Conservation (phyloP, 345 rosid genomes). For the Heritiera fomes region DNA sequence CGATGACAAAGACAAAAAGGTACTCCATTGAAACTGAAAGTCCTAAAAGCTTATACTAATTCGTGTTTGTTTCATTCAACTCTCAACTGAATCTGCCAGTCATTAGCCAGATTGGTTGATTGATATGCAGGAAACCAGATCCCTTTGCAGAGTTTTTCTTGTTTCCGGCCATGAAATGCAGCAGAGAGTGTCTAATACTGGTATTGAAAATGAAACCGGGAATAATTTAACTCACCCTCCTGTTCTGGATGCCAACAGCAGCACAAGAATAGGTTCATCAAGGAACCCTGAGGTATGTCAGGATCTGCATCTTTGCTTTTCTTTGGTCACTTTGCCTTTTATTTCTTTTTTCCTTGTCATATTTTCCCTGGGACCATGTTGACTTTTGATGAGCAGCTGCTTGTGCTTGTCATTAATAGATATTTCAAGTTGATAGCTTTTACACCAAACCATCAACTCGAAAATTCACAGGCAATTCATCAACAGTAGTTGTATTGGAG, state of each 20-base stretch:
- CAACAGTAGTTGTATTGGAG: neutral
- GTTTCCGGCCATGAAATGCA: slow-evolving; percentile 14
- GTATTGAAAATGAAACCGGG: neutral
- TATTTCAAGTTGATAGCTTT: too few relatives aligned
- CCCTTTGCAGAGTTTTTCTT: slow-evolving; percentile 39
- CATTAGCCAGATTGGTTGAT: slow-evolving; percentile 32
- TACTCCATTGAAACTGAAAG: slow-evolving; percentile 17
- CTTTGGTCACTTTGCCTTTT: slow-evolving; percentile 13
- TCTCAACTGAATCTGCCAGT: slow-evolving; percentile 26
- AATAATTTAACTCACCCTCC: neutral
- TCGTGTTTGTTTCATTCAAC: slow-evolving; percentile 12
- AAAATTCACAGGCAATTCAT: neutral
- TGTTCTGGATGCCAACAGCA: neutral
- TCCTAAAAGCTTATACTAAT: neutral
- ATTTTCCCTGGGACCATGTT: too few relatives aligned
- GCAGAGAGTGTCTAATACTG: slow-evolving; percentile 2
- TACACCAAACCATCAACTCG: neutral
- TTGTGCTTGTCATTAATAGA: neutral
- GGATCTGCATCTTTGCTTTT: slow-evolving; percentile 7
- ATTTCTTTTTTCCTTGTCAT: neutral
- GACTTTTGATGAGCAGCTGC: too few relatives aligned
- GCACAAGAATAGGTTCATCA: slow-evolving; percentile 22
- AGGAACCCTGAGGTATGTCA: slow-evolving; percentile 35
- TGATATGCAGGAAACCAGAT: slow-evolving; percentile 39
- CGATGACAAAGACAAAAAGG: slow-evolving; percentile 38